phyloP scores from a whole-genome alignment of 2,329 filamentous ascomycete genomes.

The Sarocladium strictum region DNA sequence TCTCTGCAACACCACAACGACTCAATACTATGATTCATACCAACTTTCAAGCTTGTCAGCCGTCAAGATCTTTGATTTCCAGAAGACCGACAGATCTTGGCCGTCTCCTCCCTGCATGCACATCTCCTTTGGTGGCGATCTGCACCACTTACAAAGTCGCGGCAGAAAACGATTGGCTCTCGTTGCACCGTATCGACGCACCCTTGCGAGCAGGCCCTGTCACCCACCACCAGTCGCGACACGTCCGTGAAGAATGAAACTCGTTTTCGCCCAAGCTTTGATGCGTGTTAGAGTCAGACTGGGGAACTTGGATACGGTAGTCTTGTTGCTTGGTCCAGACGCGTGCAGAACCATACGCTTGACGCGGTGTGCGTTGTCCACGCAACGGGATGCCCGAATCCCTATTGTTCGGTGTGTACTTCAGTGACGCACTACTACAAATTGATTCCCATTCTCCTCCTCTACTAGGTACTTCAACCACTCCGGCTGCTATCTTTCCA shows the following conservation, averaged over 20 bases:
- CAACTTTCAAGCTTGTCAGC: constrained; percentile 1
- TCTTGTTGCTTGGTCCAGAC: constrained; percentile 7
- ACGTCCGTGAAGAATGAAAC: neutral
- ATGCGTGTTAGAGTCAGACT: neutral
- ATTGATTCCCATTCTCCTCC: neutral
- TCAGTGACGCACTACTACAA: neutral
- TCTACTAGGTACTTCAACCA: neutral
- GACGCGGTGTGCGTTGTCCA: constrained; percentile 8
- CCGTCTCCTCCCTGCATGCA: neutral
- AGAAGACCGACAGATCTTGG: neutral
- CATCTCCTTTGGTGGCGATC: neutral
- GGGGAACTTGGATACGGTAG: neutral
- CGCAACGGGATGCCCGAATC: neutral
- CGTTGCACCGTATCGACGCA: constrained; percentile 9
- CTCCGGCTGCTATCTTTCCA: neutral
- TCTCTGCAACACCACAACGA: neutral
- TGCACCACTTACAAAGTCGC: neutral
- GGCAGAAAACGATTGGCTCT: constrained; percentile 12
- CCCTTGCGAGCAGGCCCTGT: neutral
- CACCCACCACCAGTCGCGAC: neutral
- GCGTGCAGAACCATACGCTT: neutral
- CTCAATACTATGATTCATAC: constrained; percentile 10
- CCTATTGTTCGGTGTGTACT: neutral
- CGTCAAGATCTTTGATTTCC: neutral
- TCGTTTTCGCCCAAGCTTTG: neutral